phyloP scores from a whole-genome alignment of 208 protist species.

The Spongospora subterranea region DNA sequence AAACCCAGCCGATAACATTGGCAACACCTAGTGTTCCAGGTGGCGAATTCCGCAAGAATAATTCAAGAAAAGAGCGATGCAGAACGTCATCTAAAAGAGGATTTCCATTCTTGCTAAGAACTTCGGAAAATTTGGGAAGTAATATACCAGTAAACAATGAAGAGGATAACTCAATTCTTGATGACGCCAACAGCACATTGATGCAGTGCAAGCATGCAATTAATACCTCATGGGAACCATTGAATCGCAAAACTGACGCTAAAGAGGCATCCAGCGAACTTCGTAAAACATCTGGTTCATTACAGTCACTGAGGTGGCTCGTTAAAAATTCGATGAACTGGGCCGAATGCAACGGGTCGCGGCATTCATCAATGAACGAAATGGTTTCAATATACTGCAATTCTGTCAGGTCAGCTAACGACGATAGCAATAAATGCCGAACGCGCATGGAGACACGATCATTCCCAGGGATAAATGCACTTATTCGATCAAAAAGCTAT shows the following conservation, averaged over 20 bases:
- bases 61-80: constrained; percentile 45
- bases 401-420: background rate
- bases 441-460: background rate
- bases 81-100: background rate
- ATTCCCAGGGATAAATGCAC: background rate
- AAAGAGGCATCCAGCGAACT: background rate
- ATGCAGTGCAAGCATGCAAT: constrained; percentile 7
- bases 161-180: background rate
- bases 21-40: constrained; percentile 10
- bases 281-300: background rate
- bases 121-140: background rate
- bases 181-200: background rate
- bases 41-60: constrained; percentile 3
- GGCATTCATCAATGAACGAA: background rate
- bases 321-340: constrained; percentile 35
- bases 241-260: background rate
- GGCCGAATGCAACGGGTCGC: background rate
- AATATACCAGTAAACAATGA: background rate
- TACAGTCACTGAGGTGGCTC: background rate
- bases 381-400: background rate
- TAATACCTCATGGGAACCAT: constrained; percentile 7
- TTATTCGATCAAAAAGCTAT: background rate
- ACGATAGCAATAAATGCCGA: background rate
- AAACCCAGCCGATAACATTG: constrained; percentile 15
- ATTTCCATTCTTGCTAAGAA: background rate